Conservation (phyloP, 129 eudicot genomes). For the Rutidosis leptorrhynchoides region DNA sequence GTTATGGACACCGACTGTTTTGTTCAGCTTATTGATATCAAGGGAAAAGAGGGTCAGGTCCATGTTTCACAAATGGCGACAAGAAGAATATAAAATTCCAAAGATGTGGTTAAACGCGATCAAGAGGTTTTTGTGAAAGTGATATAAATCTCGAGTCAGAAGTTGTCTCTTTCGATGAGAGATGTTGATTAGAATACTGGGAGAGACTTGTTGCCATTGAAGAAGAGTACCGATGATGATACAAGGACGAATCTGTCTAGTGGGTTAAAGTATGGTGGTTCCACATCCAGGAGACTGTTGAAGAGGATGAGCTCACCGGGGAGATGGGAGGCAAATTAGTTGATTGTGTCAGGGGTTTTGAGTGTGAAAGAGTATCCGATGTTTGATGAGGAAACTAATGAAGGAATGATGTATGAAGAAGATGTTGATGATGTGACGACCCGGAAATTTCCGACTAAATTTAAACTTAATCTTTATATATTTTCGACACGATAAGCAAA, state of each 20-base stretch:
- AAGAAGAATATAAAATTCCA: constrained; percentile 56
- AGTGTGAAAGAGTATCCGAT: constrained; percentile 65
- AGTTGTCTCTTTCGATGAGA: too few species aligned
- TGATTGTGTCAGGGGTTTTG: constrained; percentile 78
- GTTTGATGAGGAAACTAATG: constrained; percentile 71
- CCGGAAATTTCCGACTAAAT: too few species aligned
- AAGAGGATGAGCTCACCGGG: constrained; percentile 91
- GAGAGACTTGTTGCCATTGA: too few species aligned
- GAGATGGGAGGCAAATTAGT: constrained; percentile 81
- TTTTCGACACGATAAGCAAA: too few species aligned
- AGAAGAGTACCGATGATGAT: constrained; percentile 47
- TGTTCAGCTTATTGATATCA: too few species aligned
- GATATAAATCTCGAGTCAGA: too few species aligned
- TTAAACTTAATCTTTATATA: too few species aligned
- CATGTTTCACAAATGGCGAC: constrained; percentile 77
- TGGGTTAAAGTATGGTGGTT: constrained; percentile 55
- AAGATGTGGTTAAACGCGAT: constrained; percentile 67
- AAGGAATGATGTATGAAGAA: constrained; percentile 73
- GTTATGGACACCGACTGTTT: constrained; percentile 80
- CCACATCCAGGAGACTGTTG: constrained; percentile 58
- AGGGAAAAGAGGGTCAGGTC: constrained; percentile 77
- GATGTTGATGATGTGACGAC: constrained; percentile 83
- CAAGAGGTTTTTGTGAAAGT: too few species aligned
- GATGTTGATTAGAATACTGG: too few species aligned
- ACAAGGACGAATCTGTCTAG: constrained; percentile 58